Evolutionary conservation across 2,329 filamentous ascomycete species (phyloP), one percentile per base, ranked within the genome.

Genomic region (Atkinsonella hypoxylon): DNA sequence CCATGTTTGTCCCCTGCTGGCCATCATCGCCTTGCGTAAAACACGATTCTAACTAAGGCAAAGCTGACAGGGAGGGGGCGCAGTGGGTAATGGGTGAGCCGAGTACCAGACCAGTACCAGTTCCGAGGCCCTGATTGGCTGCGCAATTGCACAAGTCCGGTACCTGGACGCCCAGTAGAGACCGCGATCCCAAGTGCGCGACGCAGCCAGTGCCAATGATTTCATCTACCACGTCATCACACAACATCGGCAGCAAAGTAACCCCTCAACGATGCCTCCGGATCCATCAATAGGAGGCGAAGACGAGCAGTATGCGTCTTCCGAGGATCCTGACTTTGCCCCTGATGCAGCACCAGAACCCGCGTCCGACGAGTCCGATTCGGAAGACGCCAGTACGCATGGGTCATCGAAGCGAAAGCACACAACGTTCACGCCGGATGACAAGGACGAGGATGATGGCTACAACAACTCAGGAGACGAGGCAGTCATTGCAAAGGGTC

Each of bases 391-490:
- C 17, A 58, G 54, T 20, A 58, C 62, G 36, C 61, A 61, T 47
- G 51, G 53, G 17, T 53, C 57, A 17, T 56, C 57, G 52, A 64
- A 63, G 49, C 58, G 57, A 49, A 56, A 53, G 34, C 56, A 47
- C n/a, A 41, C 52, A 44, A 52, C 44, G 26, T 51, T 44, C 12
- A 50, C 64, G 12, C 45, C 57, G 39, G 61, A 57, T 10, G 55
- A 56, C 1, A 67, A 57, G 15, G 56, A 56, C 1, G 67, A 71
- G 4, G 73, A 77, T 55, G 70, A 69, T 0, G 79, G 73, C 1
- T 79, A 81, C 53, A 76, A 81, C 53, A 84, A 84, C 56, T 87
- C 84, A 0, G 84, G 83, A n/a, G 84, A 88, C 59, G 84, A 88
- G 59, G 76, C 77, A 0, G 77, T 86, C 50, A 83, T 88, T 57